Percentiles rank a stretch among this genome's conserved stretches.
Evolutionary conservation across 257 asterid genomes (phyloP).

Genomic region (Jaltomata sinuosa): DNA sequence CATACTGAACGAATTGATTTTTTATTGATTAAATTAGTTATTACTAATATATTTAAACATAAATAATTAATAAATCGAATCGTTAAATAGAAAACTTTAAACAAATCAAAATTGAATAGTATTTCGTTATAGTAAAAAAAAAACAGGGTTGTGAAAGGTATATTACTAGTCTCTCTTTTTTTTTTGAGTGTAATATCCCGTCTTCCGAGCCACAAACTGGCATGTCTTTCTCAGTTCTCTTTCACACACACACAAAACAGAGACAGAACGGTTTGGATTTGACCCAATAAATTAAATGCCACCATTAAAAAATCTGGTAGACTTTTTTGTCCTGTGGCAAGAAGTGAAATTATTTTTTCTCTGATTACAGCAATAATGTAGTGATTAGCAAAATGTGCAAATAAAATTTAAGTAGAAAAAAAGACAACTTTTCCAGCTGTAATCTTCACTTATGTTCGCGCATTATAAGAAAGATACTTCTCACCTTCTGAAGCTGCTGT

Average conservation of each 20-base stretch:
- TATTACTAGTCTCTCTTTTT: background rate
- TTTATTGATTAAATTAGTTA: background rate
- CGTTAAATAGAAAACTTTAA: background rate
- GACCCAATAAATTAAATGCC: conserved; percentile 56
- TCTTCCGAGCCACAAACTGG: background rate
- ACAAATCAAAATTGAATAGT: background rate
- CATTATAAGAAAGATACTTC: conserved; percentile 17
- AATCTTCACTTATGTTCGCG: conserved; percentile 34
- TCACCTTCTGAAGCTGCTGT: conserved; percentile 22
- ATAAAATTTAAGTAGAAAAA: conserved; percentile 15
- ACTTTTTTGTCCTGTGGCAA: conserved; percentile 41
- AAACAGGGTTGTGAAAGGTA: background rate
- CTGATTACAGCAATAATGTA: conserved; percentile 15
- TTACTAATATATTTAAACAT: too few relatives aligned
- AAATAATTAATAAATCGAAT: background rate
- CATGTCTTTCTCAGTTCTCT: background rate
- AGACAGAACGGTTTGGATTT: conserved; percentile 8
- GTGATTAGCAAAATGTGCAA: conserved; percentile 22
- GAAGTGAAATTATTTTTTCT: background rate
- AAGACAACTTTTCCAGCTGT: conserved; percentile 50
- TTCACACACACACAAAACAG: background rate
- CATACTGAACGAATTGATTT: background rate
- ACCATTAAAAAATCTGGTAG: conserved; percentile 46
- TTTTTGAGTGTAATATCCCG: background rate
- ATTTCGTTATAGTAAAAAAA: too few relatives aligned